These are phyloP conservation scores for Starmerella gropengiesseri DNA, from an alignment of 805 yeast genomes.

Conservation along the genomic window DNA sequence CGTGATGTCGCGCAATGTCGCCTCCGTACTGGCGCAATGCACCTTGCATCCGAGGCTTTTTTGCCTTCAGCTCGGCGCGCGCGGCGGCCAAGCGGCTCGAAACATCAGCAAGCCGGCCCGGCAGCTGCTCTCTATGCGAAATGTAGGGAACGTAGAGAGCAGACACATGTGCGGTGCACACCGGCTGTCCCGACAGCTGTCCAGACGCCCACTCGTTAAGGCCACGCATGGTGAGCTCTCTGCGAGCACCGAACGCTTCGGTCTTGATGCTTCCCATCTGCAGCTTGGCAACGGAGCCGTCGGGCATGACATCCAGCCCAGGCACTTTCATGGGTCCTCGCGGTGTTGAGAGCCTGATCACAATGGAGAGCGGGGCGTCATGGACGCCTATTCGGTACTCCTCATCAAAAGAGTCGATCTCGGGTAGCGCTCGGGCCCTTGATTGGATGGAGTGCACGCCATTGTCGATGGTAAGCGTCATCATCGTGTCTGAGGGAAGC, in stretches of 20 bases:
- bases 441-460: slow-evolving; percentile 73
- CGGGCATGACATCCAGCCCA: slow-evolving; percentile 9
- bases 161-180: no score
- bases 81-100: slow-evolving; percentile 18
- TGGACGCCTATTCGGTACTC: slow-evolving; percentile 66
- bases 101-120: slow-evolving; percentile 45
- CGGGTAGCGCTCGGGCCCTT: slow-evolving; percentile 33
- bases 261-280: slow-evolving; percentile 40
- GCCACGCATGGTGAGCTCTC: slow-evolving; percentile 31
- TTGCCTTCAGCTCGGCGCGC: slow-evolving; percentile 28
- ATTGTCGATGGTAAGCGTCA: slow-evolving; percentile 52
- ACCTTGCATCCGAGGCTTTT: slow-evolving; percentile 40
- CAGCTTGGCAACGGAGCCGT: slow-evolving; percentile 28
- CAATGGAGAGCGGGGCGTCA: slow-evolving; percentile 33
- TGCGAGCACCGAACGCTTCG: slow-evolving; percentile 39
- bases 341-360: slow-evolving; percentile 44
- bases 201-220: slow-evolving; percentile 14
- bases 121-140: slow-evolving; percentile 40
- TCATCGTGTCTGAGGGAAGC: slow-evolving; percentile 31
- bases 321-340: slow-evolving; percentile 6
- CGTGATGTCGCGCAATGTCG: slow-evolving; percentile 46
- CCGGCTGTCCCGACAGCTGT: slow-evolving; percentile 32
- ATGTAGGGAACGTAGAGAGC: slow-evolving; percentile 52
- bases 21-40: slow-evolving; percentile 84
- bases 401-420: slow-evolving; percentile 38